phyloP scores from a whole-genome alignment of 1,284 basidiomycete genomes.

The Ceratobasidium sp. region DNA sequence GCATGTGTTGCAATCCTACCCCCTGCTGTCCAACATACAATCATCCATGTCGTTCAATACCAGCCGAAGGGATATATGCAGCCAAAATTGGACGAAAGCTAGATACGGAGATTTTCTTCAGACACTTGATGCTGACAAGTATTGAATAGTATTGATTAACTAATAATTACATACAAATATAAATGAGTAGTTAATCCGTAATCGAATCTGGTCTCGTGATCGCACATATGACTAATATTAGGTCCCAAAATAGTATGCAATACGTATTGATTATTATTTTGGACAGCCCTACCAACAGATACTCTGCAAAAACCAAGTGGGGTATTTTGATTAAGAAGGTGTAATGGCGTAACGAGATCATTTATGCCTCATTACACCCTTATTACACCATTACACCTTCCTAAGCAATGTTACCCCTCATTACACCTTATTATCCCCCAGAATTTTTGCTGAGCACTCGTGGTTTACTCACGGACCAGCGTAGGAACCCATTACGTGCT shows the following conservation, averaged over 20 bases:
- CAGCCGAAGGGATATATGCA: not conserved
- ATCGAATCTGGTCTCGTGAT: not conserved
- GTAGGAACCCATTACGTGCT: no score
- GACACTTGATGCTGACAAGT: not conserved
- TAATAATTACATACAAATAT: not conserved
- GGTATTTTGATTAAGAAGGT: no score
- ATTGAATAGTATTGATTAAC: not conserved
- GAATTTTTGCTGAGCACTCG: no score
- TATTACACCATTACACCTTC: no score
- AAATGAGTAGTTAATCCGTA: conserved; percentile 2
- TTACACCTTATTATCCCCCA: no score
- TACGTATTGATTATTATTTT: conserved; percentile 12
- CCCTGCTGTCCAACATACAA: not conserved
- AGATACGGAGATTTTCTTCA: not conserved
- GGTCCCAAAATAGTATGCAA: not conserved
- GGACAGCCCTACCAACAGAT: conserved; percentile 10
- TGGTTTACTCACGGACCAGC: no score
- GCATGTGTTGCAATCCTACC: no score
- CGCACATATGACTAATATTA: not conserved
- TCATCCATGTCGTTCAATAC: not conserved
- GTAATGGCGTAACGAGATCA: no score
- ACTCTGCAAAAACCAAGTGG: no score
- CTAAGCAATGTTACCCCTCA: no score
- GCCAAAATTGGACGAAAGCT: not conserved
- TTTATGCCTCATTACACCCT: no score